Evolutionary conservation across 306 rosid species (phyloP).

Genomic region (Malus asiatica): DNA sequence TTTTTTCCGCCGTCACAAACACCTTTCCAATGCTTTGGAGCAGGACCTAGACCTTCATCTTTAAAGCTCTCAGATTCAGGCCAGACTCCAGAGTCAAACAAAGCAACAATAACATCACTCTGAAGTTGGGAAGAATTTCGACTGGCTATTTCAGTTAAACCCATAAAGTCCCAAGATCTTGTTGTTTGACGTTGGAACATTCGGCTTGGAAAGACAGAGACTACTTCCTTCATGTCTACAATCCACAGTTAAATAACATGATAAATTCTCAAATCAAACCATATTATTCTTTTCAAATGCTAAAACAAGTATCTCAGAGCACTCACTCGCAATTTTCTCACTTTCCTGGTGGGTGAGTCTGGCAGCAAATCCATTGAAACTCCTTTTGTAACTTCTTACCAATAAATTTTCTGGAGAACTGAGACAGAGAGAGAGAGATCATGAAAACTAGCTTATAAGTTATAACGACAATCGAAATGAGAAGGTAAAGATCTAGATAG

Average conservation of each 20-base stretch:
- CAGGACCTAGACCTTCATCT: constrained; percentile 20
- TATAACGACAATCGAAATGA: background rate
- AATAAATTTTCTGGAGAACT: background rate
- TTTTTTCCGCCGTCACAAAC: constrained; percentile 4
- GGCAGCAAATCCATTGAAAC: too few relatives aligned
- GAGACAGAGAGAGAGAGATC: too few relatives aligned
- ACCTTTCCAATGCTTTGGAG: constrained; percentile 23
- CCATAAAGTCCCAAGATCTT: constrained; percentile 32
- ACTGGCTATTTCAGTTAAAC: background rate
- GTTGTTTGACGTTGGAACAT: background rate
- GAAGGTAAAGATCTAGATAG: background rate
- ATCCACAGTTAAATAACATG: background rate
- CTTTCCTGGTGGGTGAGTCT: background rate
- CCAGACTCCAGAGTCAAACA: constrained; percentile 24
- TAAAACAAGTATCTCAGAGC: background rate
- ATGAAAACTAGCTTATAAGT: background rate
- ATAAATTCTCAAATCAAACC: background rate
- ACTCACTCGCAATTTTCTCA: background rate
- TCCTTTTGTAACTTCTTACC: background rate
- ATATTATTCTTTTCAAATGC: background rate
- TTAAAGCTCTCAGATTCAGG: constrained; percentile 24
- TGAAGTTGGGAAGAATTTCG: background rate
- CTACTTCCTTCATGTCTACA: background rate
- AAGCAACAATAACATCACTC: constrained; percentile 15
- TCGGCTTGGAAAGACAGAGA: constrained; percentile 7